Percentiles rank a stretch among this genome's conserved stretches.
These are phyloP conservation scores for Prosopis cineraria DNA, from an alignment of 306 rosid species.

Conservation along the genomic window DNA sequence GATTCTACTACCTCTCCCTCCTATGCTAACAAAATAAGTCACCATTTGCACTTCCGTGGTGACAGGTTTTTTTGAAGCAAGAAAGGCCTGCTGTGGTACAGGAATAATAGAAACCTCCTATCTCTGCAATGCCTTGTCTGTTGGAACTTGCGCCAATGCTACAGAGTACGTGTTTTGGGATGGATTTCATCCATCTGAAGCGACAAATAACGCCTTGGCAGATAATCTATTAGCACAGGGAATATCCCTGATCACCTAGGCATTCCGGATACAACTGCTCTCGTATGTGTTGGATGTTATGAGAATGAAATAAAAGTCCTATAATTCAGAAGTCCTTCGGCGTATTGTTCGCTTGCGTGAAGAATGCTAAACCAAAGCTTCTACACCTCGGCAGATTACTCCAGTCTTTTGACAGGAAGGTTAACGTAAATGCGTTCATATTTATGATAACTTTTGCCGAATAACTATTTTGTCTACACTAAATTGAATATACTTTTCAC, in stretches of 20 bases:
- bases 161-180: constrained; percentile 67
- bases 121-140: constrained; percentile 55
- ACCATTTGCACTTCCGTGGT: constrained; percentile 1
- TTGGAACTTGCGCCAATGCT: constrained; percentile 61
- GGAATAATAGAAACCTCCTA: constrained; percentile 60
- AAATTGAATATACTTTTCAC: neutral
- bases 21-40: neutral
- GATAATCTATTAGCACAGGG: constrained; percentile 54
- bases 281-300: neutral
- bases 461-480: neutral
- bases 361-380: neutral
- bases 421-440: constrained; percentile 2
- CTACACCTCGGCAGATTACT: neutral
- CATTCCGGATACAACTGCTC: neutral
- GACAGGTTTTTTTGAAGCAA: constrained; percentile 55
- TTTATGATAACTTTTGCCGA: neutral
- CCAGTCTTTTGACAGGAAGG: neutral
- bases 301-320: neutral
- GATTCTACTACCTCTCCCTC: neutral
- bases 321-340: neutral
- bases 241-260: constrained; percentile 29
- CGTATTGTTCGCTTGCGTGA: neutral
- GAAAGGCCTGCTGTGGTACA: constrained; percentile 75
- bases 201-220: constrained; percentile 61
- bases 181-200: constrained; percentile 70